Percentiles rank a stretch among this genome's conserved stretches.
Conservation (phyloP, 352 stramenopile species). For the Globisporangium perplexum region DNA sequence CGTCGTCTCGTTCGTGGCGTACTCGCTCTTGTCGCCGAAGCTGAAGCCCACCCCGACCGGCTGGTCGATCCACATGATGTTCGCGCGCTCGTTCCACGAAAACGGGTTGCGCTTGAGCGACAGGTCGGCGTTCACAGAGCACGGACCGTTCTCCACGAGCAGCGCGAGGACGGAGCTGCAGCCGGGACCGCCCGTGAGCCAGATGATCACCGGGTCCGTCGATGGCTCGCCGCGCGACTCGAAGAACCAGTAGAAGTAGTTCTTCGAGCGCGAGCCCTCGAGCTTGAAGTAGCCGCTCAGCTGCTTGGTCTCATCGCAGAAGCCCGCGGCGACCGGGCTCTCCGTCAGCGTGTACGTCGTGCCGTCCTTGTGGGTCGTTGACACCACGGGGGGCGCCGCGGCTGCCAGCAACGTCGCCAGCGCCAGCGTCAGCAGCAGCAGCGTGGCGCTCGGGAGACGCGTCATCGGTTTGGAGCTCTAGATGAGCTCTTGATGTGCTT, state of each 20-base stretch:
- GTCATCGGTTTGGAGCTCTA: no score
- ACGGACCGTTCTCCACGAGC: constrained; percentile 96
- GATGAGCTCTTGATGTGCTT: no score
- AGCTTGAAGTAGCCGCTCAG: constrained; percentile 86
- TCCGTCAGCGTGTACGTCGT: constrained; percentile 48
- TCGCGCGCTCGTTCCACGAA: constrained; percentile 59
- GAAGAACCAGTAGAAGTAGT: constrained; percentile 98
- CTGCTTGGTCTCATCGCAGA: constrained; percentile 74
- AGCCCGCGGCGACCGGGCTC: constrained; percentile 43
- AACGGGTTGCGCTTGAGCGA: constrained; percentile 66
- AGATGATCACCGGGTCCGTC: constrained; percentile 94
- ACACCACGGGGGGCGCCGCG: no score
- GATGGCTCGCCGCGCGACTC: constrained; percentile 77
- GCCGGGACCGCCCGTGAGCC: constrained; percentile 95
- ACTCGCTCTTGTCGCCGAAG: constrained; percentile 33
- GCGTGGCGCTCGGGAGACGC: no score
- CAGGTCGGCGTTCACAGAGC: constrained; percentile 89
- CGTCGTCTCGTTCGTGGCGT: constrained; percentile 41
- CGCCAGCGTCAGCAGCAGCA: no score
- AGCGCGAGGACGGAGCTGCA: constrained; percentile 93
- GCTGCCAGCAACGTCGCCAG: no score
- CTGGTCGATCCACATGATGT: constrained; percentile 75
- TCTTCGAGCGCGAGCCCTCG: constrained; percentile 78
- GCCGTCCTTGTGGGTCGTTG: constrained; percentile 8
- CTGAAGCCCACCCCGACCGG: constrained; percentile 61